A percentile compares a stretch with the other conserved stretches of the same genome.
These are phyloP conservation scores for Diplodia scrobiculata DNA, from an alignment of 2,329 filamentous ascomycete genomes.

Conservation along the genomic window DNA sequence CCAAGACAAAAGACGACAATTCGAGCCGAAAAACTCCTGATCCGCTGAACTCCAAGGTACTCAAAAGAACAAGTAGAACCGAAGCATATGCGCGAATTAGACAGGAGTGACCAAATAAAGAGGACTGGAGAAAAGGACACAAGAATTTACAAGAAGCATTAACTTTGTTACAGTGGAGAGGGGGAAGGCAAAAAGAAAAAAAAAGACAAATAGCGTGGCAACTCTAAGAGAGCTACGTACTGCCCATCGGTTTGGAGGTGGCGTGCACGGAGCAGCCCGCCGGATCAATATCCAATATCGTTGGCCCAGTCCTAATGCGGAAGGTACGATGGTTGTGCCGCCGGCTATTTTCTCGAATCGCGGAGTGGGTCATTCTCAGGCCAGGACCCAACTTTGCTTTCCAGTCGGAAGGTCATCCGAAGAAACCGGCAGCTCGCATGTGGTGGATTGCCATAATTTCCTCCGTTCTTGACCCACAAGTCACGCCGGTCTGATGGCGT, in stretches of 20 bases:
- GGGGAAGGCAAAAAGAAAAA: background rate
- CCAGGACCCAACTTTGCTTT: conserved; percentile 15
- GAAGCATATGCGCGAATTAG: conserved; percentile 5
- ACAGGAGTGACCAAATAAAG: background rate
- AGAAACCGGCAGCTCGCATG: background rate
- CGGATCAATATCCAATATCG: conserved; percentile 26
- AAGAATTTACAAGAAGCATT: conserved; percentile 6
- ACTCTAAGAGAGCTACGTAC: background rate
- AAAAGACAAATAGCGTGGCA: background rate
- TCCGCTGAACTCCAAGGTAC: background rate
- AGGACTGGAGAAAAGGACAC: background rate
- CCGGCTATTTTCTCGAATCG: conserved; percentile 2
- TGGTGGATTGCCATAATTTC: background rate
- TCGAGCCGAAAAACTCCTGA: background rate
- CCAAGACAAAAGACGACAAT: background rate
- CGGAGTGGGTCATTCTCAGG: conserved; percentile 17
- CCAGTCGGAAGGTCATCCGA: conserved; percentile 12
- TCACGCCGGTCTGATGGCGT: conserved; percentile 5
- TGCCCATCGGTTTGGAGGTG: conserved; percentile 3
- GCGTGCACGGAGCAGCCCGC: conserved; percentile 14
- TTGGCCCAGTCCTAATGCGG: conserved; percentile 19
- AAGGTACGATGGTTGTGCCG: conserved; percentile 17
- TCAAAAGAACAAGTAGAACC: background rate
- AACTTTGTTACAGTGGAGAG: background rate
- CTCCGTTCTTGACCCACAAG: conserved; percentile 19